A percentile compares a stretch with the other conserved stretches of the same genome.
phyloP scores from a whole-genome alignment of 2,329 filamentous ascomycete species.

The Parafenestella ontariensis region DNA sequence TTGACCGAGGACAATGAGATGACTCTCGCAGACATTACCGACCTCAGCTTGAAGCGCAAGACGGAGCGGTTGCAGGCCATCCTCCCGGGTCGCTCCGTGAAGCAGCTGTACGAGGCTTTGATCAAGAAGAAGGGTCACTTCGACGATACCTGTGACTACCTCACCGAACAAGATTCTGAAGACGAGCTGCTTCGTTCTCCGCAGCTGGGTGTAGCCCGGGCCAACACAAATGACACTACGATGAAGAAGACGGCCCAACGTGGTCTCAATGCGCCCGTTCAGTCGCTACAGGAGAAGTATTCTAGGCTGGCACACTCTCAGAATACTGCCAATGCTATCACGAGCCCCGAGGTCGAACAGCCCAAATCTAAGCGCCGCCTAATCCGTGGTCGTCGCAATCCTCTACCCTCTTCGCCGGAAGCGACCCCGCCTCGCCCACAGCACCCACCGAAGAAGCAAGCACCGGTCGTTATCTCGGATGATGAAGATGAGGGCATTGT shows the following conservation, averaged over 20 bases:
- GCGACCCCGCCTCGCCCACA: slow-evolving; percentile 26
- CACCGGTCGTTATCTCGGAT: slow-evolving; percentile 26
- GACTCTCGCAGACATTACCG: slow-evolving; percentile 45
- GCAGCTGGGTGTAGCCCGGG: slow-evolving; percentile 28
- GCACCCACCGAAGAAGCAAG: slow-evolving; percentile 17
- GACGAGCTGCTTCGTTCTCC: slow-evolving; percentile 46
- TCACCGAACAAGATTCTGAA: slow-evolving; percentile 32
- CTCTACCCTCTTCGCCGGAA: slow-evolving; percentile 31
- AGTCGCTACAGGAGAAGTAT: slow-evolving; percentile 66
- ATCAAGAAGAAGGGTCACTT: slow-evolving; percentile 59
- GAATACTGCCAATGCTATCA: slow-evolving; percentile 17
- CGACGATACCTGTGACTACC: slow-evolving; percentile 56
- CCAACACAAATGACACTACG: slow-evolving; percentile 15
- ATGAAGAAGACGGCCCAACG: slow-evolving; percentile 61
- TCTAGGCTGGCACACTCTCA: slow-evolving; percentile 22
- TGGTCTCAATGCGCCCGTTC: slow-evolving; percentile 61
- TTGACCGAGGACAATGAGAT: slow-evolving; percentile 25
- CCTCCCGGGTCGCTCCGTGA: slow-evolving; percentile 56
- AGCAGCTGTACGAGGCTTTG: slow-evolving; percentile 59
- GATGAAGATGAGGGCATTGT: slow-evolving; percentile 45
- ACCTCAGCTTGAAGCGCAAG: slow-evolving; percentile 58
- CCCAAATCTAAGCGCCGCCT: slow-evolving; percentile 51
- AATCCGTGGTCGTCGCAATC: slow-evolving; percentile 57
- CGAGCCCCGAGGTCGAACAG: slow-evolving; percentile 15
- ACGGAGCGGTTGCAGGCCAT: slow-evolving; percentile 61